A percentile compares a stretch with the other conserved stretches of the same genome.
Evolutionary conservation across 2,329 filamentous ascomycete genomes (phyloP).

Genomic region (Talaromyces islandicus): DNA sequence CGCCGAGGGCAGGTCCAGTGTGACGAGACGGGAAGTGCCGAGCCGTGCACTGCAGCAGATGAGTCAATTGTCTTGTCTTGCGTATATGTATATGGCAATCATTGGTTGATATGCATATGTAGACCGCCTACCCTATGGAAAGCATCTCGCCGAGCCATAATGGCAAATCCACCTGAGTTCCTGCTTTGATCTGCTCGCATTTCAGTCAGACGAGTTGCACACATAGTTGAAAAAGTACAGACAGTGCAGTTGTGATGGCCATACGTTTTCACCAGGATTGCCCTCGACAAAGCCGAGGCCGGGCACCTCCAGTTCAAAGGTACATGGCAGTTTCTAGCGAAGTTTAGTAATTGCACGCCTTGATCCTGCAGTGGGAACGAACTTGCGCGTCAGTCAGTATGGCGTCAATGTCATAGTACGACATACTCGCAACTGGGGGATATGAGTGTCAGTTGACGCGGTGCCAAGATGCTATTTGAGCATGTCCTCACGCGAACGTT

Average conservation of each 20-base stretch:
- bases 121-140: slow-evolving; percentile 37
- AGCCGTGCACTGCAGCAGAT: slow-evolving; percentile 31
- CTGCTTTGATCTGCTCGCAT: slow-evolving; percentile 64
- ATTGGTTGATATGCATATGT: background rate
- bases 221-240: background rate
- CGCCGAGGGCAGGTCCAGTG: slow-evolving; percentile 73
- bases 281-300: slow-evolving; percentile 86
- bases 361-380: background rate
- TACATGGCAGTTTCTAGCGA: slow-evolving; percentile 82
- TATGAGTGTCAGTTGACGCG: background rate
- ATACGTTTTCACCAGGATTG: slow-evolving; percentile 58
- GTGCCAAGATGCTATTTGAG: background rate
- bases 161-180: slow-evolving; percentile 75
- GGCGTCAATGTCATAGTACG: slow-evolving; percentile 44
- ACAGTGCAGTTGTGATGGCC: background rate
- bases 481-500: background rate
- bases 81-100: background rate
- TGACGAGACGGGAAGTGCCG: slow-evolving; percentile 57
- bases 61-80: background rate
- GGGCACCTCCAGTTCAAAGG: slow-evolving; percentile 83
- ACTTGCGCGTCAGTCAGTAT: slow-evolving; percentile 43
- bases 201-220: background rate
- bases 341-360: background rate
- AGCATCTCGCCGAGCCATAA: slow-evolving; percentile 96
- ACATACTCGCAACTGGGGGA: slow-evolving; percentile 18